Conservation (phyloP, 225 moss, liverwort and hornwort genomes). For the Polytrichum formosum region DNA sequence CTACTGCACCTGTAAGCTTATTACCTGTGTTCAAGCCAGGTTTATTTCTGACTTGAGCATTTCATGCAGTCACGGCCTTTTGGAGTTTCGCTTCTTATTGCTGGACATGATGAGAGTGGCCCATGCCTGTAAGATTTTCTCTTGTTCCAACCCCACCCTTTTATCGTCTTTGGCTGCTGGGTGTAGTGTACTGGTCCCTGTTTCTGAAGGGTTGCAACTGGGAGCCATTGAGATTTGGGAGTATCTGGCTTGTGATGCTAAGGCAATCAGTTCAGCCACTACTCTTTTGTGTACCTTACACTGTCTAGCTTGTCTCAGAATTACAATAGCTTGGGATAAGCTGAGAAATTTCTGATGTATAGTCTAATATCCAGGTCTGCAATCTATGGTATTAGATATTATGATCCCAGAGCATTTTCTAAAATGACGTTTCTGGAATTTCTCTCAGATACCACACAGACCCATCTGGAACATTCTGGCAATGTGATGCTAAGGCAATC, state of each 20-base stretch:
- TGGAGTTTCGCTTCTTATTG: constrained; percentile 95
- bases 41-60: background rate
- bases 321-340: too few relatives aligned
- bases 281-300: too few relatives aligned
- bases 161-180: background rate
- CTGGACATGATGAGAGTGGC: constrained; percentile 86
- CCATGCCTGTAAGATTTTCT: constrained; percentile 74
- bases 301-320: too few relatives aligned
- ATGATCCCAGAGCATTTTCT: background rate
- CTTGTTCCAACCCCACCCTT: background rate
- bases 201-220: too few relatives aligned
- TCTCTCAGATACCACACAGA: constrained; percentile 75
- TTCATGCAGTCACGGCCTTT: constrained; percentile 83
- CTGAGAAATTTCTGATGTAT: too few relatives aligned
- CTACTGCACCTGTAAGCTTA: too few relatives aligned
- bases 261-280: too few relatives aligned
- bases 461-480: constrained; percentile 98
- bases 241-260: too few relatives aligned
- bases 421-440: background rate
- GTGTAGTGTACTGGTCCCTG: too few relatives aligned
- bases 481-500: constrained; percentile 96
- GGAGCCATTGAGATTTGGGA: too few relatives aligned
- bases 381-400: background rate
- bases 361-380: too few relatives aligned
- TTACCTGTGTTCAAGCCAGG: too few relatives aligned